These are phyloP conservation scores for Moesziomyces antarcticus DNA, from an alignment of 1,284 basidiomycete genomes.

Conservation along the genomic window DNA sequence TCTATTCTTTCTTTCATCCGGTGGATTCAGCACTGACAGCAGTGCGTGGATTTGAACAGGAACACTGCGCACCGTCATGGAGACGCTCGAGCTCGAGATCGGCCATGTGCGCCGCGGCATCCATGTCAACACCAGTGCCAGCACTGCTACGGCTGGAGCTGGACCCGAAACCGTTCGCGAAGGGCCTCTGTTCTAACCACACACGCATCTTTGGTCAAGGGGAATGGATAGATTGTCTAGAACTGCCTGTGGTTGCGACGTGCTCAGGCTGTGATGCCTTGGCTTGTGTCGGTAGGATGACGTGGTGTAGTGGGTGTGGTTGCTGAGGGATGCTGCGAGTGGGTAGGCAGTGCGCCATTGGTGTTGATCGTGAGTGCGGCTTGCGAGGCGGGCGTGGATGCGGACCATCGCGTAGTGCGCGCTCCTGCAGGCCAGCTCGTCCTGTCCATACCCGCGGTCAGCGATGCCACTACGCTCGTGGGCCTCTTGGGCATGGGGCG, in stretches of 20 bases:
- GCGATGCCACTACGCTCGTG: slow-evolving; percentile 8
- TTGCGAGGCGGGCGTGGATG: background rate
- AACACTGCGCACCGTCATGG: slow-evolving; percentile 49
- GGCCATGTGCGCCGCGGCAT: slow-evolving; percentile 13
- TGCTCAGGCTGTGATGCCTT: too few species aligned
- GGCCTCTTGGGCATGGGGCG: slow-evolving; percentile 25
- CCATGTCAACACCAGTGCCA: slow-evolving; percentile 2
- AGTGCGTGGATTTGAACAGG: slow-evolving; percentile 5
- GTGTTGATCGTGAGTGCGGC: background rate
- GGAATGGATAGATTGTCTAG: background rate
- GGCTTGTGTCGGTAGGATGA: slow-evolving; percentile 5
- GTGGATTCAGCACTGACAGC: too few species aligned
- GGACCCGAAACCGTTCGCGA: slow-evolving; percentile 11
- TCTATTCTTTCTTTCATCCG: too few species aligned
- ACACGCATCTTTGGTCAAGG: background rate
- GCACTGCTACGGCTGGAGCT: background rate
- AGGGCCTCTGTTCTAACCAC: slow-evolving; percentile 32
- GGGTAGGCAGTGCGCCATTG: background rate
- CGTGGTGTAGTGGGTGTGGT: slow-evolving; percentile 25
- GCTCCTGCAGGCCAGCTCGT: slow-evolving; percentile 14
- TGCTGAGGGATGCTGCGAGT: slow-evolving; percentile 6
- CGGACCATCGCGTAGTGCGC: slow-evolving; percentile 1
- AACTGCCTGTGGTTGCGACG: too few species aligned
- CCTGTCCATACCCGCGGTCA: slow-evolving; percentile 6
- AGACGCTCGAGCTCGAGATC: slow-evolving; percentile 48